Conservation (phyloP, 164 flowering plant genomes). For the Magnolia kwangsiensis region DNA sequence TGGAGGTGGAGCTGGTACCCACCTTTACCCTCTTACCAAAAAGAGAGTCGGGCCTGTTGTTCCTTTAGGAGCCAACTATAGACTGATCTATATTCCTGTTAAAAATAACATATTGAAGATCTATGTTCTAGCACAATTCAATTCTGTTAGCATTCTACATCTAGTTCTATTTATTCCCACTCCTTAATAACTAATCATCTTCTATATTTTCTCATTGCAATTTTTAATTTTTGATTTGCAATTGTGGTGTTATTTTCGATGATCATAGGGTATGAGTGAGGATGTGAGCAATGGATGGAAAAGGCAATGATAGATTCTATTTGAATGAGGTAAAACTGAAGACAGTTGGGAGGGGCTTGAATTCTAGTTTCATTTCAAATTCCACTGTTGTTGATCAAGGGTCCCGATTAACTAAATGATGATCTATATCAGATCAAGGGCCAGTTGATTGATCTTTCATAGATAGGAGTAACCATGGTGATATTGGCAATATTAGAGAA, state of each 20-base stretch:
- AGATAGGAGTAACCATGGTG: background rate
- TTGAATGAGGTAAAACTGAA: background rate
- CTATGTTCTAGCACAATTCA: conserved; percentile 82
- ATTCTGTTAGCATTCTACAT: no score
- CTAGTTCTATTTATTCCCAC: conserved; percentile 11
- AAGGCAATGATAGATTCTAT: background rate
- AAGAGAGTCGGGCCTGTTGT: conserved; percentile 93
- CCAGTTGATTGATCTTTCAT: background rate
- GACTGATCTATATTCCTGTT: conserved; percentile 81
- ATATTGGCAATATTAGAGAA: background rate
- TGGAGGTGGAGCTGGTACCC: conserved; percentile 89
- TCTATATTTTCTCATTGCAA: no score
- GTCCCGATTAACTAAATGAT: background rate
- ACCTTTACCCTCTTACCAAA: conserved; percentile 84
- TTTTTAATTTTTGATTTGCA: no score
- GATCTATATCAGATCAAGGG: no score
- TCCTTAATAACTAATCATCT: no score
- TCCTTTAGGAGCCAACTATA: conserved; percentile 83
- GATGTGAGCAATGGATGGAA: background rate
- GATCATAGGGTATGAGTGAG: no score
- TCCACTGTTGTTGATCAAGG: background rate
- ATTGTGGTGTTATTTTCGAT: no score
- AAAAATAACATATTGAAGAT: conserved; percentile 81
- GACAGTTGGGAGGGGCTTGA: background rate
- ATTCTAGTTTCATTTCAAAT: background rate